Conservation (phyloP, 306 rosid species). For the Rosa chinensis region DNA sequence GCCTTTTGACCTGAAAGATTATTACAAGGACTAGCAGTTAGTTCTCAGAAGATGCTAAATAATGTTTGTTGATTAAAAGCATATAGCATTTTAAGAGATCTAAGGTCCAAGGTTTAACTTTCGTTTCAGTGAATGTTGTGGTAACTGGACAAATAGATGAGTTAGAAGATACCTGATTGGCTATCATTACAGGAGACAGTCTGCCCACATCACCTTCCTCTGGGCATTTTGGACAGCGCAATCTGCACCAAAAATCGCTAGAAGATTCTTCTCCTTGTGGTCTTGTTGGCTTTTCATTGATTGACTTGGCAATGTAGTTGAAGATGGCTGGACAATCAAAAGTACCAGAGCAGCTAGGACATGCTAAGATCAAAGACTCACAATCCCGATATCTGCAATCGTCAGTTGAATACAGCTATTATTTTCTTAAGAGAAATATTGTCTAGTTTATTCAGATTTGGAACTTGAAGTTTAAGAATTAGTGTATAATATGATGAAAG, state of each 20-base stretch:
- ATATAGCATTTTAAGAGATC: neutral
- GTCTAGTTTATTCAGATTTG: neutral
- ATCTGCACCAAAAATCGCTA: slow-evolving; percentile 61
- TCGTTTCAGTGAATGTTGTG: neutral
- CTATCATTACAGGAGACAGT: slow-evolving; percentile 73
- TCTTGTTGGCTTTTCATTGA: slow-evolving; percentile 44
- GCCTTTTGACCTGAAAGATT: slow-evolving; percentile 74
- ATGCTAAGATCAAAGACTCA: slow-evolving; percentile 67
- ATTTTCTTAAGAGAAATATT: slow-evolving; percentile 14
- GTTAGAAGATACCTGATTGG: slow-evolving; percentile 64
- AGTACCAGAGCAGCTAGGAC: slow-evolving; percentile 77
- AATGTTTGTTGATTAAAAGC: neutral
- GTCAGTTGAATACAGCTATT: slow-evolving; percentile 25
- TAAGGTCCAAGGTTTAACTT: neutral
- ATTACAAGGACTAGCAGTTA: neutral
- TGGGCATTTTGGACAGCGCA: slow-evolving; percentile 77
- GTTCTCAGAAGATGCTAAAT: neutral
- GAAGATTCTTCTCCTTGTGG: slow-evolving; percentile 39
- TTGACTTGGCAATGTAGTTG: slow-evolving; percentile 50
- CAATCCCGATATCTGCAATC: slow-evolving; percentile 75
- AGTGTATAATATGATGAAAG: neutral
- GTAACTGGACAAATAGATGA: neutral
- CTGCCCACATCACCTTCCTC: slow-evolving; percentile 55
- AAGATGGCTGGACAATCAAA: slow-evolving; percentile 72
- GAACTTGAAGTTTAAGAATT: neutral